Evolutionary conservation across 306 rosid genomes (phyloP), one percentile per base, ranked within the genome.

Genomic region (Quercus suber): DNA sequence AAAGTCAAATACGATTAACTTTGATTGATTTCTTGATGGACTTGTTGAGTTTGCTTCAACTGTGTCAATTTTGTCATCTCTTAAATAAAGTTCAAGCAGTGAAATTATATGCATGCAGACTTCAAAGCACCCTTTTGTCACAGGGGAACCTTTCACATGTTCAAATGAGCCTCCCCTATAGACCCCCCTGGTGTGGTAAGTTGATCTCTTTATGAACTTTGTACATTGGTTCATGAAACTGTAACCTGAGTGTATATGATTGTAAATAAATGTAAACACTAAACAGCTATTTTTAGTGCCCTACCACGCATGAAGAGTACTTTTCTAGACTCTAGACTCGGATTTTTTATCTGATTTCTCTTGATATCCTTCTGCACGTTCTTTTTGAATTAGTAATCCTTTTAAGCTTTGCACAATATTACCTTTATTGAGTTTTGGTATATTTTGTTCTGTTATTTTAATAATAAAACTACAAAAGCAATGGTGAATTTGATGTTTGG

Each of bases 101-200:
- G 58, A 53, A 78, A 76, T 87, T 89, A 60, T 83, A 73, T 84
- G 56, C 79, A 53, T 83, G 86, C 89, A 93, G 99, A 97, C 99
- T 84, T 90, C 97, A 73, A 93, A 90, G 83, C 99, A 96, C 83
- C 99, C 99, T 83, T 96, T 96, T 87, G 90, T 96, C 52, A 96
- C 99, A 2, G 98, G 99, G 79, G 96, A 93, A 83, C 98, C 99
- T 83, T 96, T 93, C 84, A 96, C 87, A 23, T 86, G 88, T 77
- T 97, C 98, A 23, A 93, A 91, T 74, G 81, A 76, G 49, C 99
- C 98, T 87, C 91, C 93, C 49, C 93, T 82, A 0, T 93, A 96
- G 89, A 91, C 93, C 73, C 97, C 97, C 72, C 93, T 37, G 0
- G 91, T 25, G 37, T 93, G 93, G 98, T 96, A 84, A 88, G 94